Evolutionary conservation across 495 filamentous ascomycete genomes (phyloP).

Genomic region (Trichoderma orchidacearum): DNA sequence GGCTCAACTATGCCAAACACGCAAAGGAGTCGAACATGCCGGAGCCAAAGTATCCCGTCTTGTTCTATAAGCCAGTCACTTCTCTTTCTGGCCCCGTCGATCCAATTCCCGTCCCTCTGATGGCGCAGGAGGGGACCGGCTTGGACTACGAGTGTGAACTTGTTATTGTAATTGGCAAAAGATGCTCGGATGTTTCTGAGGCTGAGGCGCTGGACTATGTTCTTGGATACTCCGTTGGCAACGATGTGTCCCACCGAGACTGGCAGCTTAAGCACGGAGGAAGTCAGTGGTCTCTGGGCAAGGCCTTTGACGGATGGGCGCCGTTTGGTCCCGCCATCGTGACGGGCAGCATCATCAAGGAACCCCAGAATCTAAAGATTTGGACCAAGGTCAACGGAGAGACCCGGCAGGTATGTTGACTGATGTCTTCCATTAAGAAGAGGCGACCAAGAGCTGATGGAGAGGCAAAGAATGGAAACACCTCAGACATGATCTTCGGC

Average conservation of each 20-base stretch:
- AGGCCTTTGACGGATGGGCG: constrained; percentile 85
- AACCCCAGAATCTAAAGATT: constrained; percentile 57
- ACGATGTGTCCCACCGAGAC: constrained; percentile 74
- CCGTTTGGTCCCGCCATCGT: constrained; percentile 76
- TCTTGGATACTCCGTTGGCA: constrained; percentile 67
- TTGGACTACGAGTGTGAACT: constrained; percentile 83
- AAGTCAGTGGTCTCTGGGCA: constrained; percentile 70
- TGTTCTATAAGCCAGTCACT: constrained; percentile 77
- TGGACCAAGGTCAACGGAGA: constrained; percentile 58
- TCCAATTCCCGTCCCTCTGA: constrained; percentile 46
- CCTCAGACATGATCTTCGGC: constrained; percentile 71
- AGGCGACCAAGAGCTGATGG: constrained; percentile 3
- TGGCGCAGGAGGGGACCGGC: constrained; percentile 44
- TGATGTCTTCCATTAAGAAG: background rate
- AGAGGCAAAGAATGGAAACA: constrained; percentile 41
- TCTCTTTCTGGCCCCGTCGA: constrained; percentile 57
- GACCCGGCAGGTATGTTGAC: constrained; percentile 37
- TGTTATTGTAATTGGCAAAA: constrained; percentile 62
- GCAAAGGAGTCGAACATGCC: constrained; percentile 57
- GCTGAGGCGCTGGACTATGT: constrained; percentile 58
- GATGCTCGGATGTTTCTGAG: constrained; percentile 53
- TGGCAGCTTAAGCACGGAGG: constrained; percentile 72
- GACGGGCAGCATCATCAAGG: constrained; percentile 45
- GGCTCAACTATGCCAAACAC: constrained; percentile 71
- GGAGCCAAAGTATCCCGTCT: constrained; percentile 59